Percentiles rank a stretch among this genome's conserved stretches.
Evolutionary conservation across 78 protist genomes (phyloP).

Genomic region (Polysphondylium violaceum): DNA sequence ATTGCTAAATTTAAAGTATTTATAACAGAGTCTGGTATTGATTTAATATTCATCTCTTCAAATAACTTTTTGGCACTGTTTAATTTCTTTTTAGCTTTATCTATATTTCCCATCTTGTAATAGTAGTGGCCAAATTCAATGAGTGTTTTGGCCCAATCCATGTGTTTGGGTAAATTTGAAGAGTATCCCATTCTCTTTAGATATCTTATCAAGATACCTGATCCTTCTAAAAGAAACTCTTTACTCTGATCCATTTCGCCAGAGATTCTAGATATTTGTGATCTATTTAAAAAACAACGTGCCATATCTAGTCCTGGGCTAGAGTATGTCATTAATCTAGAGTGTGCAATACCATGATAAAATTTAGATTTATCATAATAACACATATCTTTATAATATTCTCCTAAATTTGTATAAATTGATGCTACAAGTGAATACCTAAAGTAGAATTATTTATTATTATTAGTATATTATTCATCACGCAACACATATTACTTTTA

Average conservation of each 20-base stretch:
- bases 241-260: not conserved
- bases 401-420: constrained; percentile 56
- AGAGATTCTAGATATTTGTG: constrained; percentile 38
- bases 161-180: not conserved
- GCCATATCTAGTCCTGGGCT: constrained; percentile 4
- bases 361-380: constrained; percentile 8
- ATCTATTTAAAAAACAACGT: constrained; percentile 35
- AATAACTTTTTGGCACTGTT: constrained; percentile 19
- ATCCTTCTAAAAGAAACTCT: constrained; percentile 1
- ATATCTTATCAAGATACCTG: not conserved
- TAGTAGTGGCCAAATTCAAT: constrained; percentile 48
- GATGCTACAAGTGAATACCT: not conserved
- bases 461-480: not conserved
- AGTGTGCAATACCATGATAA: constrained; percentile 47
- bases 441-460: not conserved
- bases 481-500: not conserved
- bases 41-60: not conserved
- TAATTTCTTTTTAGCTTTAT: constrained; percentile 7
- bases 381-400: constrained; percentile 26
- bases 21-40: constrained; percentile 50
- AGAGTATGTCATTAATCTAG: not conserved
- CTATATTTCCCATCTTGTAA: constrained; percentile 1
- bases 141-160: constrained; percentile 61
- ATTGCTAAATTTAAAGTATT: constrained; percentile 23
- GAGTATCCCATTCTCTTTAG: not conserved